Evolutionary conservation across 75 land plant species (phyloP).

Genomic region (Pinus taeda): DNA sequence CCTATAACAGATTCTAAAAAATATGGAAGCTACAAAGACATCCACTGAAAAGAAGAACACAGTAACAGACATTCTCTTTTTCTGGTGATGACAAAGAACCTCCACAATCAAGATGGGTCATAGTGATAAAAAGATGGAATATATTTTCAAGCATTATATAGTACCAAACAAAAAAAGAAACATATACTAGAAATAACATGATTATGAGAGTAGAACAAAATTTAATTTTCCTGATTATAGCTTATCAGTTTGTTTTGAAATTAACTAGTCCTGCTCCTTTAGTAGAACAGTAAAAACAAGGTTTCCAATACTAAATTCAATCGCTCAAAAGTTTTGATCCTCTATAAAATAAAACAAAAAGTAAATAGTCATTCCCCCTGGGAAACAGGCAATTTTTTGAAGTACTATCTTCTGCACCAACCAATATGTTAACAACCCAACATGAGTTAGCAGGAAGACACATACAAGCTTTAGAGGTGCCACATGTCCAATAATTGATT

Average conservation of each 20-base stretch:
- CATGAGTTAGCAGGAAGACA: not conserved
- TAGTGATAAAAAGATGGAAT: no score
- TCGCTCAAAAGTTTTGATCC: not conserved
- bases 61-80: no score
- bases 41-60: no score
- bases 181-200: no score
- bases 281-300: not conserved
- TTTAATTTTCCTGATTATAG: no score
- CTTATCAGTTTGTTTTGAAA: not conserved
- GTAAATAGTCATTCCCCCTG: not conserved
- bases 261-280: not conserved
- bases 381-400: not conserved
- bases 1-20: no score
- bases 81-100: no score
- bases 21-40: no score
- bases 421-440: not conserved
- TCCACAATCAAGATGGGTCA: no score
- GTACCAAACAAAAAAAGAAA: no score
- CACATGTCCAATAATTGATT: slow-evolving; percentile 85
- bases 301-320: not conserved
- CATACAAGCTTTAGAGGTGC: slow-evolving; percentile 93
- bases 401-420: not conserved
- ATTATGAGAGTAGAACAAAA: no score
- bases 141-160: no score
- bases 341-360: not conserved